These are phyloP conservation scores for Beauveria asiatica DNA, from an alignment of 2,329 filamentous ascomycete species.

Conservation along the genomic window DNA sequence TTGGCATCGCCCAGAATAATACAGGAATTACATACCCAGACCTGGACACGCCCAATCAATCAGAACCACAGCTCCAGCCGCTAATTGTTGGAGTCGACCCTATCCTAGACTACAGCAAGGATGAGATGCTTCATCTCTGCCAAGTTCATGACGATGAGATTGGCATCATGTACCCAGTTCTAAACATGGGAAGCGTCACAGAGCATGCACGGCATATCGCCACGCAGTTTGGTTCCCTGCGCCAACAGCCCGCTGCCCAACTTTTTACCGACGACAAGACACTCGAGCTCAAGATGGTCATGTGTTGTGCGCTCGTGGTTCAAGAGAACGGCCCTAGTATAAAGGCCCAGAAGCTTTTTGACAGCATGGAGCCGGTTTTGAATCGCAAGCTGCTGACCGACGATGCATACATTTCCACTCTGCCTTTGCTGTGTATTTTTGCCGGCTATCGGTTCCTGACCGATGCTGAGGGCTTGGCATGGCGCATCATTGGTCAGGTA, in stretches of 20 bases:
- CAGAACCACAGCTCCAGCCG: conserved; percentile 3
- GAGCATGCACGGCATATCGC: conserved; percentile 62
- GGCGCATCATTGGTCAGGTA: conserved; percentile 78
- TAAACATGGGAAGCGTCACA: conserved; percentile 65
- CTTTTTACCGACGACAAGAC: conserved; percentile 45
- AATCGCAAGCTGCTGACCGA: conserved; percentile 57
- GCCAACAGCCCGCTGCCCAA: conserved; percentile 25
- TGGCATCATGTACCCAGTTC: conserved; percentile 83
- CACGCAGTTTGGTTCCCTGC: conserved; percentile 56
- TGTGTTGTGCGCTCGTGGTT: conserved; percentile 69
- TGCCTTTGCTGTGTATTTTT: conserved; percentile 44
- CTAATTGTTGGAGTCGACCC: conserved; percentile 47
- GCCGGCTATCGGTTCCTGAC: conserved; percentile 71
- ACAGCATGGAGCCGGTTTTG: conserved; percentile 63
- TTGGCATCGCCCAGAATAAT: conserved; percentile 79
- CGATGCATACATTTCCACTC: conserved; percentile 34
- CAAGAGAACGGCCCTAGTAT: conserved; percentile 74
- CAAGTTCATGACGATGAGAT: conserved; percentile 82
- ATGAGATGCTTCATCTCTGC: conserved; percentile 73
- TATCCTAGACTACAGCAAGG: conserved; percentile 66
- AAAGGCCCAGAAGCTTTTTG: conserved; percentile 63
- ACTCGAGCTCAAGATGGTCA: conserved; percentile 70
- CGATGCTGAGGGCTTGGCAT: conserved; percentile 78
- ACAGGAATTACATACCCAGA: conserved; percentile 66
- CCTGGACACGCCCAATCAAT: conserved; percentile 53